Evolutionary conservation across 2,329 filamentous ascomycete genomes (phyloP), one percentile per base, ranked within the genome.

Genomic region (Tolypocladium pustulatum): DNA sequence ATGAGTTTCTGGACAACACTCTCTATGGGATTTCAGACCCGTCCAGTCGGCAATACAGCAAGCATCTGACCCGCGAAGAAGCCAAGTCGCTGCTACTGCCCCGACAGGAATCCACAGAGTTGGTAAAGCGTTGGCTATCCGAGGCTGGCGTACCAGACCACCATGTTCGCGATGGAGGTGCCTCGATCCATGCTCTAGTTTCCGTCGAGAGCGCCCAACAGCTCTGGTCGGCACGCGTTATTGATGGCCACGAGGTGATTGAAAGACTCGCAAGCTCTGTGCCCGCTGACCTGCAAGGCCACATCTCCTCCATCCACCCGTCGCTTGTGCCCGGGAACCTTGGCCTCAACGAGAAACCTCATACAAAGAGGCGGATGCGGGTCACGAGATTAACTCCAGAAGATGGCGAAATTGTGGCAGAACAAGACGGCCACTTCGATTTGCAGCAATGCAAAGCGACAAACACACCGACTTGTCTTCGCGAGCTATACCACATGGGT

Each of bases 21-120:
- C 69, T 83, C 13, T 62, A 75, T 51, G 72, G 78, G 27, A 75
- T 82, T 62, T 81, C 80, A 2, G 77, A 79, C 0, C 81, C 81
- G 0, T 70, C 68, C 5, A 72, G 78, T 58, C 58, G 66, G 1
- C 73, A 71, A 22, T 82, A 82, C 60, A 80, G 81, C 22, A 71
- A 75, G 51, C 75, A 82, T 62, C 74, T 81, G 62, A 69, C 72
- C 20, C 74, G 76, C 9, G 71, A 78, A 12, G 76, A 81, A 61
- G 76, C 82, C 58, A 75, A 77, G 57, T 71, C 73, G 12, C 74
- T 83, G 61, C 72, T 83, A 30, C 71, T 71, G 6, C 81, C 81
- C 0, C 72, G 67, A 17, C 64, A 66, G 10, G 66, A 71, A 3
- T 72, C 78, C 0, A 66, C 74, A 1, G 65, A 72, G 7, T 67